phyloP scores from a whole-genome alignment of 2,329 filamentous ascomycete genomes.

The Bimuria novae-zelandiae region DNA sequence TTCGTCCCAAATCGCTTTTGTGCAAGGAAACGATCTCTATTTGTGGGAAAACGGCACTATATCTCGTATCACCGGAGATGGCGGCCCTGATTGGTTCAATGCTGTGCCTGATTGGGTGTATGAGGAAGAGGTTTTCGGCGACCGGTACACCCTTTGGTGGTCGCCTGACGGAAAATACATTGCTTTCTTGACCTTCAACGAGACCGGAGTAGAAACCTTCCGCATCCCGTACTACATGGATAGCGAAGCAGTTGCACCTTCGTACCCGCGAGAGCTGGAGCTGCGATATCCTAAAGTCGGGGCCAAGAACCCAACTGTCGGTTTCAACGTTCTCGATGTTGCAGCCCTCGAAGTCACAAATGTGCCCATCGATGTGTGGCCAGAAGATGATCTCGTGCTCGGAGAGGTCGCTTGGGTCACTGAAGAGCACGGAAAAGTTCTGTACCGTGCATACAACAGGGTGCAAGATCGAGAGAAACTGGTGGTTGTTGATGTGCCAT shows the following conservation, averaged over 20 bases:
- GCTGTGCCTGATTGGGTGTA: slow-evolving; percentile 69
- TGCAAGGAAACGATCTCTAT: slow-evolving; percentile 69
- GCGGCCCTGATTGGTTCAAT: slow-evolving; percentile 66
- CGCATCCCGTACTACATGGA: slow-evolving; percentile 71
- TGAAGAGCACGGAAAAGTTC: slow-evolving; percentile 61
- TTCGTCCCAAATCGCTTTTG: slow-evolving; percentile 67
- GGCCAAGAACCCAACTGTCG: slow-evolving; percentile 67
- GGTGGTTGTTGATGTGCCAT: slow-evolving; percentile 61
- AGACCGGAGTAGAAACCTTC: slow-evolving; percentile 70
- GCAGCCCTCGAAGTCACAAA: slow-evolving; percentile 51
- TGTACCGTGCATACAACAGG: slow-evolving; percentile 70
- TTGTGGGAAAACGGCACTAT: slow-evolving; percentile 60
- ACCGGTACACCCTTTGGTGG: slow-evolving; percentile 60
- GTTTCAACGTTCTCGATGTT: slow-evolving; percentile 63
- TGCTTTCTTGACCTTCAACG: slow-evolving; percentile 62
- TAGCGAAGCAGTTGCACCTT: slow-evolving; percentile 59
- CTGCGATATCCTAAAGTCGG: slow-evolving; percentile 72
- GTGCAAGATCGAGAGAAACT: slow-evolving; percentile 69
- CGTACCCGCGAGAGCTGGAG: slow-evolving; percentile 66
- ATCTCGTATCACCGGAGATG: slow-evolving; percentile 63
- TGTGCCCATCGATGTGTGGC: slow-evolving; percentile 62
- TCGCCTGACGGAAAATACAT: slow-evolving; percentile 61
- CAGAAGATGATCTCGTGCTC: slow-evolving; percentile 65
- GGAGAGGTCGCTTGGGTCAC: slow-evolving; percentile 73
- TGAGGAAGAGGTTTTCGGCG: slow-evolving; percentile 62